Conservation (phyloP, 179 eudicot species). For the Silene vulgaris region DNA sequence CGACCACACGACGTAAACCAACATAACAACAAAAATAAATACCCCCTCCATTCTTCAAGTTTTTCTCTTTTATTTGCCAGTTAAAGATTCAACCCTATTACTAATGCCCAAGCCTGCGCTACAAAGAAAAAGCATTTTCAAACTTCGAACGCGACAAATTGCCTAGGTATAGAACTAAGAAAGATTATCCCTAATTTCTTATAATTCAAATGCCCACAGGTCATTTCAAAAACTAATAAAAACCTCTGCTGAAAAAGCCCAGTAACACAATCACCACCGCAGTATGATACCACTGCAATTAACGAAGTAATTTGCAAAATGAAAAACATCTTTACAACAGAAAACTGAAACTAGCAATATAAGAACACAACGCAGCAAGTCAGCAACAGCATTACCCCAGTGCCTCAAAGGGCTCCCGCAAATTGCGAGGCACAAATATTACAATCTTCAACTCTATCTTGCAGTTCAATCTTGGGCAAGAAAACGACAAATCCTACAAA, state of each 20-base stretch:
- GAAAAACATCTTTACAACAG: background rate
- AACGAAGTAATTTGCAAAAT: background rate
- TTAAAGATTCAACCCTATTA: too few species aligned
- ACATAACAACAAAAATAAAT: too few species aligned
- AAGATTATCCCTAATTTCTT: background rate
- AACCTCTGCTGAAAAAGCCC: background rate
- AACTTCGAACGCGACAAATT: too few species aligned
- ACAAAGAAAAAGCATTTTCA: background rate
- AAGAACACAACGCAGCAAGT: background rate
- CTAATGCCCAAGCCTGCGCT: background rate
- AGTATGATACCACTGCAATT: background rate
- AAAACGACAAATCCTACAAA: background rate
- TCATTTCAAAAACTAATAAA: background rate
- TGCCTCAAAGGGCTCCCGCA: too few species aligned
- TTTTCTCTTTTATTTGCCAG: too few species aligned
- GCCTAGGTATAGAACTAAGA: background rate
- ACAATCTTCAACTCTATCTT: background rate
- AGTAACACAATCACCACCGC: background rate
- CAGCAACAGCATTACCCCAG: too few species aligned
- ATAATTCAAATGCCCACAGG: background rate
- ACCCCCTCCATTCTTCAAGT: too few species aligned
- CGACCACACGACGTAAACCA: too few species aligned
- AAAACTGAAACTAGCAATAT: conserved; percentile 4
- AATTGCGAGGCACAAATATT: too few species aligned
- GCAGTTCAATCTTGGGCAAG: background rate